Conservation (phyloP, 2,329 filamentous ascomycete genomes). For the Ophiostoma ulmi region DNA sequence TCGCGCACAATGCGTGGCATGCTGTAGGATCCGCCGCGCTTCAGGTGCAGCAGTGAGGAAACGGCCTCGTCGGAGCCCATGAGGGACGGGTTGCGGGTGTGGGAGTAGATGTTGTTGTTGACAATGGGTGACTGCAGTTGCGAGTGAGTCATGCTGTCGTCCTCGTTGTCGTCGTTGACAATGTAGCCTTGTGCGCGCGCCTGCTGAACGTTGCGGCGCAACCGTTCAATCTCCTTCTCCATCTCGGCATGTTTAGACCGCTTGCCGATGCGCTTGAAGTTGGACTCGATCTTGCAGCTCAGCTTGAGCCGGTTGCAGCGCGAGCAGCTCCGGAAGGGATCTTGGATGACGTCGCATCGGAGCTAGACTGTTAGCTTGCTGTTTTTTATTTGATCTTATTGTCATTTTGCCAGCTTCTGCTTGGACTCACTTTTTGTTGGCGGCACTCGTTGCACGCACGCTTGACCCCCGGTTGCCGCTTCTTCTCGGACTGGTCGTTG, state of each 20-base stretch:
- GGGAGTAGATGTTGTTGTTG: conserved; percentile 50
- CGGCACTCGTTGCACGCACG: conserved; percentile 79
- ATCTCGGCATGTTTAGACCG: conserved; percentile 79
- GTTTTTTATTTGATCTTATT: not conserved
- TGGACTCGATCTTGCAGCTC: conserved; percentile 79
- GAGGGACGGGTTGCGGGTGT: conserved; percentile 57
- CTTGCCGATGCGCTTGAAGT: conserved; percentile 78
- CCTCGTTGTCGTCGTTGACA: conserved; percentile 46
- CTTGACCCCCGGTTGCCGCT: conserved; percentile 65
- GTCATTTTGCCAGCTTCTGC: not conserved
- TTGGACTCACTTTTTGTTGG: conserved; percentile 69
- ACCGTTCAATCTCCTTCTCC: conserved; percentile 72
- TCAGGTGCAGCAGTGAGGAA: conserved; percentile 60
- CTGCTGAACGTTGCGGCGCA: conserved; percentile 56
- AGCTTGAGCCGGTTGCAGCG: conserved; percentile 75
- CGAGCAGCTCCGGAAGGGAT: conserved; percentile 71
- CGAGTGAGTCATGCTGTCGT: conserved; percentile 40
- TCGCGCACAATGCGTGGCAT: conserved; percentile 56
- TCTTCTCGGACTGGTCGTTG: conserved; percentile 51
- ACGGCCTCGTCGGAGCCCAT: conserved; percentile 67
- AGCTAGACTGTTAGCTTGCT: conserved; percentile 44
- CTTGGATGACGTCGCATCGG: conserved; percentile 77
- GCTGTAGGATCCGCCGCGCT: conserved; percentile 59
- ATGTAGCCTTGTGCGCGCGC: conserved; percentile 55
- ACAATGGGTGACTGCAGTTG: conserved; percentile 56